Evolutionary conservation across 2,329 filamentous ascomycete genomes (phyloP).

Genomic region (Penicillium sclerotiorum): DNA sequence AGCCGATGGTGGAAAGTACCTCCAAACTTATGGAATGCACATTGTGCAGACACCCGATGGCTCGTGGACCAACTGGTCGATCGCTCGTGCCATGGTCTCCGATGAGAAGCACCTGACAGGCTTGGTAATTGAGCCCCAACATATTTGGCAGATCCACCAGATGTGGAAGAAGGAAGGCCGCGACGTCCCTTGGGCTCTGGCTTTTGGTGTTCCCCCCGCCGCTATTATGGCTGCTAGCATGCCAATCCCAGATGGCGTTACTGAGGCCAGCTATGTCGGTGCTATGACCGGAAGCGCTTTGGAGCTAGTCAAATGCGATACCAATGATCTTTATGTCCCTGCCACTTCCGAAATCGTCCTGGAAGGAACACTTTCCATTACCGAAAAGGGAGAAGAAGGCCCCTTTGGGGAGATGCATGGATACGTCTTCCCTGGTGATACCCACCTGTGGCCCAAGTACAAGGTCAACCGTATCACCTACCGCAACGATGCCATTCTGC

Average conservation of each 20-base stretch:
- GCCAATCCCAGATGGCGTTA: conserved; percentile 53
- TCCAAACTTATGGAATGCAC: conserved; percentile 56
- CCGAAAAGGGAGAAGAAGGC: conserved; percentile 53
- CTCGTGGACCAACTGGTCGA: conserved; percentile 49
- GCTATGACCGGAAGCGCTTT: conserved; percentile 49
- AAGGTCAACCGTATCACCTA: conserved; percentile 53
- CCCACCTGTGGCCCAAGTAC: conserved; percentile 43
- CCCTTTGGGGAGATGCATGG: conserved; percentile 57
- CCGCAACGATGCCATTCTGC: conserved; percentile 52
- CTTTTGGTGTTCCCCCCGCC: conserved; percentile 54
- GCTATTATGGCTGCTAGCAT: conserved; percentile 54
- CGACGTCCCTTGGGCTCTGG: conserved; percentile 53
- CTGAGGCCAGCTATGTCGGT: conserved; percentile 54
- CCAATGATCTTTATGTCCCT: conserved; percentile 52
- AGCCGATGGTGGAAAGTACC: conserved; percentile 53
- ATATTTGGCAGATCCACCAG: conserved; percentile 51
- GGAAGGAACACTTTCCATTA: conserved; percentile 52
- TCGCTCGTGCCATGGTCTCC: conserved; percentile 50
- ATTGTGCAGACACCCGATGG: conserved; percentile 50
- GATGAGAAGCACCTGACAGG: conserved; percentile 47
- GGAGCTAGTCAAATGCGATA: conserved; percentile 57
- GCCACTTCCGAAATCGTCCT: conserved; percentile 56
- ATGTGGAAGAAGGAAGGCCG: conserved; percentile 50
- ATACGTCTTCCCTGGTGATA: conserved; percentile 49
- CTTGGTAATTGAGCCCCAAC: conserved; percentile 49